These are phyloP conservation scores for Pterocarpus macrocarpus DNA, from an alignment of 306 rosid genomes.

Conservation along the genomic window DNA sequence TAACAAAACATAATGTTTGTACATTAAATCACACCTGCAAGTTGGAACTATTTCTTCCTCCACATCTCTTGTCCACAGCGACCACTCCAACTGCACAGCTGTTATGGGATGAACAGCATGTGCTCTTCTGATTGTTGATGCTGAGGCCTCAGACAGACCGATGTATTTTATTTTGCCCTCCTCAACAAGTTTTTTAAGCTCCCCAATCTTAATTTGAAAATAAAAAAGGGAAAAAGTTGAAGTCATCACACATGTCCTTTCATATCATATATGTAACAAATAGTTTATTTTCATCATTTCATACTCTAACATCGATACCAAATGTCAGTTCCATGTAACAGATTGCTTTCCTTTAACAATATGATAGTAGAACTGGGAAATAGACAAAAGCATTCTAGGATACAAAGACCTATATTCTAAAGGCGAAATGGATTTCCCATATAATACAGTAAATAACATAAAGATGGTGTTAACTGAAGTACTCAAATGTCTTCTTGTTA, in stretches of 20 bases:
- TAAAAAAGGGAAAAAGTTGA: neutral
- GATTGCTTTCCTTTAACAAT: neutral
- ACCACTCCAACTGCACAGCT: slow-evolving; percentile 75
- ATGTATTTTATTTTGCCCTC: slow-evolving; percentile 72
- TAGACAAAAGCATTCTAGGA: neutral
- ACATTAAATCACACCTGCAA: slow-evolving; percentile 55
- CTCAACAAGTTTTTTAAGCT: slow-evolving; percentile 69
- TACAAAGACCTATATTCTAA: neutral
- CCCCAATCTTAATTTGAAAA: slow-evolving; percentile 59
- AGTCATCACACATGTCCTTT: neutral
- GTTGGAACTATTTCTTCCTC: slow-evolving; percentile 43
- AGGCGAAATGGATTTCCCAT: neutral
- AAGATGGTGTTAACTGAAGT: neutral
- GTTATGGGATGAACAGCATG: slow-evolving; percentile 76
- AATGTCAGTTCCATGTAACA: neutral
- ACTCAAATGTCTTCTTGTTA: too few species aligned
- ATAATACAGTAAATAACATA: neutral
- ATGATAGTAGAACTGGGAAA: neutral
- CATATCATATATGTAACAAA: too few species aligned
- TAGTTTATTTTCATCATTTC: neutral
- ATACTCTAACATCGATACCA: neutral
- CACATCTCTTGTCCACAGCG: slow-evolving; percentile 67
- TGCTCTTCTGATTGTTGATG: slow-evolving; percentile 77
- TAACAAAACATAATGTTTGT: neutral
- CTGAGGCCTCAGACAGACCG: slow-evolving; percentile 72